A percentile compares a stretch with the other conserved stretches of the same genome.
These are phyloP conservation scores for Glebionis coronaria DNA, from an alignment of 129 eudicot species.

Conservation along the genomic window DNA sequence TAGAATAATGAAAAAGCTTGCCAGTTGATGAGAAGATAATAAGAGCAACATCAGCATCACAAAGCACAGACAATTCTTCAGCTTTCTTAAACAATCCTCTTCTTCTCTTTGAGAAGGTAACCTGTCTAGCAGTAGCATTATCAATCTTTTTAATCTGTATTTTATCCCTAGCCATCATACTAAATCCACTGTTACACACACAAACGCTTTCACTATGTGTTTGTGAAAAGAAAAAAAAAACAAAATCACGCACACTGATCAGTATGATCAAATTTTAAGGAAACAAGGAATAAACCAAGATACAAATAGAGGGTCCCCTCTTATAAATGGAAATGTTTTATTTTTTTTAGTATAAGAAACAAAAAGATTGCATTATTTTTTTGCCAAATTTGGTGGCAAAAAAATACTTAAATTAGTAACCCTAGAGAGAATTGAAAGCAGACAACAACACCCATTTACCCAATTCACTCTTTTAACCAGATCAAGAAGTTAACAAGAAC, in stretches of 20 bases:
- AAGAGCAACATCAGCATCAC: conserved; percentile 89
- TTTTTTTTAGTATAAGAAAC: conserved; percentile 19
- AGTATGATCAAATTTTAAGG: conserved; percentile 7
- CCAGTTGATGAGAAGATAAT: conserved; percentile 78
- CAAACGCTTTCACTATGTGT: conserved; percentile 1
- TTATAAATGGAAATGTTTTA: conserved; percentile 29
- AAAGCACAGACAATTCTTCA: conserved; percentile 79
- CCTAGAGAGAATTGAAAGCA: conserved; percentile 28
- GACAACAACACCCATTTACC: conserved; percentile 30
- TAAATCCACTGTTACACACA: conserved; percentile 6
- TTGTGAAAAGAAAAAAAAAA: conserved; percentile 3
- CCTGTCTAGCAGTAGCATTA: conserved; percentile 83
- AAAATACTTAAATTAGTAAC: conserved; percentile 27
- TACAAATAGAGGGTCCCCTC: conserved; percentile 26
- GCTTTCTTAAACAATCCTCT: conserved; percentile 94
- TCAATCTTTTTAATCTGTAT: conserved; percentile 82
- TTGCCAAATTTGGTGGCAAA: conserved; percentile 45
- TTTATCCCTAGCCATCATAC: conserved; percentile 74
- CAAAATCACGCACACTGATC: conserved; percentile 15
- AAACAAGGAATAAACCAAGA: conserved; percentile 46
- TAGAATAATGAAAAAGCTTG: conserved; percentile 77
- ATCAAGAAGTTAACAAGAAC: conserved; percentile 30
- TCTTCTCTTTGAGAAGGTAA: conserved; percentile 86
- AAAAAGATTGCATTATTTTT: conserved; percentile 32
- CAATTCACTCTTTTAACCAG: conserved; percentile 33